Conservation (phyloP, 805 yeast genomes). For the Phaffomyces antillensis region DNA sequence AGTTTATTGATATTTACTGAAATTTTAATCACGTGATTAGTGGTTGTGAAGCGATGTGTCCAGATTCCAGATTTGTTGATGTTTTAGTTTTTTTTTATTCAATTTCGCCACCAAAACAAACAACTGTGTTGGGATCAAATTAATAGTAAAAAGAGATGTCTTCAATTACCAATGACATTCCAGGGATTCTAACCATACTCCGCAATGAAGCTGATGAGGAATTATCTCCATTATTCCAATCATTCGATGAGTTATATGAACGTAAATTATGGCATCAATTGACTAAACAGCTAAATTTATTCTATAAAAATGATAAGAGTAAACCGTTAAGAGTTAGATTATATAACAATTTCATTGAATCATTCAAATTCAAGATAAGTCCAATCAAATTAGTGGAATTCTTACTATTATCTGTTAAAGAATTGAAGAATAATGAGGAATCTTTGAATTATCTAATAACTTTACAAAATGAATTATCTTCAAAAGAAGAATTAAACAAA, state of each 20-base stretch:
- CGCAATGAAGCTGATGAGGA: slow-evolving; percentile 63
- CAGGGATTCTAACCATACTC: slow-evolving; percentile 33
- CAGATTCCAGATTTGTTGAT: background rate
- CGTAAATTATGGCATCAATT: slow-evolving; percentile 94
- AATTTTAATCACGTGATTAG: background rate
- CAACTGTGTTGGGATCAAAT: too few relatives aligned
- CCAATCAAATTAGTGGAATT: slow-evolving; percentile 75
- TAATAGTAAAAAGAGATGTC: background rate
- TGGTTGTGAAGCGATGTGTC: background rate
- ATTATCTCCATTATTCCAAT: slow-evolving; percentile 51
- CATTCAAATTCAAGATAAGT: slow-evolving; percentile 65
- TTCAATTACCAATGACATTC: slow-evolving; percentile 13
- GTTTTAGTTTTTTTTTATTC: background rate
- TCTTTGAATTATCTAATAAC: slow-evolving; percentile 41
- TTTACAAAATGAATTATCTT: slow-evolving; percentile 39
- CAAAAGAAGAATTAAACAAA: slow-evolving; percentile 30
- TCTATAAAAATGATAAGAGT: slow-evolving; percentile 52
- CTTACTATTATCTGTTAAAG: slow-evolving; percentile 47
- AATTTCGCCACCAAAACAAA: slow-evolving; percentile 7
- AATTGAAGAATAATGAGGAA: slow-evolving; percentile 35
- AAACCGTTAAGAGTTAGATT: slow-evolving; percentile 53
- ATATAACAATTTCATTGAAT: slow-evolving; percentile 61
- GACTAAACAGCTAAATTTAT: slow-evolving; percentile 54
- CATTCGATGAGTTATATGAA: slow-evolving; percentile 79
- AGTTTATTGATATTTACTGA: background rate